A percentile compares a stretch with the other conserved stretches of the same genome.
Conservation (phyloP, 352 stramenopile genomes). For the Globisporangium barbulae region DNA sequence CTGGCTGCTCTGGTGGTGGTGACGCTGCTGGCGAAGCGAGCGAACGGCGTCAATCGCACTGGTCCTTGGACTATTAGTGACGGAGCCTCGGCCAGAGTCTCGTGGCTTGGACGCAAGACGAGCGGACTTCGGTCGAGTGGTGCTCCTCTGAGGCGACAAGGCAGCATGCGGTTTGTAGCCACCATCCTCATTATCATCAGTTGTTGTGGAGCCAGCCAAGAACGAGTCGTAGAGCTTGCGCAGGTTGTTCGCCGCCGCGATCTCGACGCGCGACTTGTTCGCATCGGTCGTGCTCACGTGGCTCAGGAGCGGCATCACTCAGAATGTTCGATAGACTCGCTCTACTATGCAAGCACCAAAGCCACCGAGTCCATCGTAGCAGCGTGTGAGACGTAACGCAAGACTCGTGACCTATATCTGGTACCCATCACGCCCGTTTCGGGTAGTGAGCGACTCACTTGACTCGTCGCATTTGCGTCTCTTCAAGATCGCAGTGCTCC, state of each 20-base stretch:
- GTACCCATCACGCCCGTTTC: neutral
- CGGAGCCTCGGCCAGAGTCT: neutral
- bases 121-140: constrained; percentile 15
- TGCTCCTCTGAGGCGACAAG: neutral
- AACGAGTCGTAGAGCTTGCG: constrained; percentile 27
- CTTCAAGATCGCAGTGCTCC: constrained; percentile 10
- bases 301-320: neutral
- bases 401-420: neutral
- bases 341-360: neutral
- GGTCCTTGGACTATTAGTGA: neutral
- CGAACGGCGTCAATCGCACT: constrained; percentile 21
- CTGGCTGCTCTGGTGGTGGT: neutral
- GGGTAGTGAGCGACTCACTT: neutral
- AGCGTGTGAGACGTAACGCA: neutral
- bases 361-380: neutral
- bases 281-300: constrained; percentile 1
- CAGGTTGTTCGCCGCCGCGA: constrained; percentile 28
- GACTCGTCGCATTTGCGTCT: constrained; percentile 10
- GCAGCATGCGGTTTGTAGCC: neutral
- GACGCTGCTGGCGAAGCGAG: constrained; percentile 15
- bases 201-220: neutral
- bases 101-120: neutral
- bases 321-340: too few species aligned
- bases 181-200: neutral
- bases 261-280: constrained; percentile 24